Conservation (phyloP, 2,329 filamentous ascomycete species). For the Aspergillus sp. region DNA sequence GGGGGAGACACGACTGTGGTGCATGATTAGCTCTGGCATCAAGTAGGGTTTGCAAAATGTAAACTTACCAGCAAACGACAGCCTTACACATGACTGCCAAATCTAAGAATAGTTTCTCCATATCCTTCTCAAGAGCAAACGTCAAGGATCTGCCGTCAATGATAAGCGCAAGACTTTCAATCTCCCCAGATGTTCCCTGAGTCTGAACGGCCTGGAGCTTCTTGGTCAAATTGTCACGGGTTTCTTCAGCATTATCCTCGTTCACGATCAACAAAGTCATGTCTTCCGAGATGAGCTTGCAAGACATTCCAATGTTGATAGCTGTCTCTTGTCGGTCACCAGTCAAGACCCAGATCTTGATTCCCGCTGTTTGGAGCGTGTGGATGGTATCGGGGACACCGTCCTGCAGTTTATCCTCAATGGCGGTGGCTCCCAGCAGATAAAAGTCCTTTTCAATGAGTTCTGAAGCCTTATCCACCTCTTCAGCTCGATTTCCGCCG, state of each 20-base stretch:
- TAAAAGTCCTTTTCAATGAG: slow-evolving; percentile 90
- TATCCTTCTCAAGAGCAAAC: slow-evolving; percentile 83
- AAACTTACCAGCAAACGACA: slow-evolving; percentile 75
- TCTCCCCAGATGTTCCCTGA: slow-evolving; percentile 60
- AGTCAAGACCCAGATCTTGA: slow-evolving; percentile 98
- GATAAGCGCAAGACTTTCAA: slow-evolving; percentile 82
- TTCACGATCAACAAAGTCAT: slow-evolving; percentile 98
- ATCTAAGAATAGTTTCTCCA: slow-evolving; percentile 91
- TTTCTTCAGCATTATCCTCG: slow-evolving; percentile 74
- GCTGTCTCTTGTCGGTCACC: slow-evolving; percentile 97
- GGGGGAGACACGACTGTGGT: slow-evolving; percentile 75
- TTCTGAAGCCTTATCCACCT: slow-evolving; percentile 95
- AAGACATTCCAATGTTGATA: slow-evolving; percentile 99
- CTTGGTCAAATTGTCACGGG: slow-evolving; percentile 84
- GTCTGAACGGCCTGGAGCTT: slow-evolving; percentile 87
- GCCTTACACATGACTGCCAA: slow-evolving; percentile 95
- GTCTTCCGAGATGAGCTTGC: slow-evolving; percentile 95
- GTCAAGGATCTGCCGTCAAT: slow-evolving; percentile 97
- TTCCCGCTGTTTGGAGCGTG: slow-evolving; percentile 90
- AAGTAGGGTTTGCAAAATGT: background rate
- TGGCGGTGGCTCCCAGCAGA: slow-evolving; percentile 89
- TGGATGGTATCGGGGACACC: slow-evolving; percentile 98
- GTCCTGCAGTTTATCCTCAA: slow-evolving; percentile 94
- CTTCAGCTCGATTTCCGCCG: slow-evolving; percentile 84
- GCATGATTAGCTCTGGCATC: background rate